Conservation (phyloP, 2,329 filamentous ascomycete genomes). For the Nemania serpens region DNA sequence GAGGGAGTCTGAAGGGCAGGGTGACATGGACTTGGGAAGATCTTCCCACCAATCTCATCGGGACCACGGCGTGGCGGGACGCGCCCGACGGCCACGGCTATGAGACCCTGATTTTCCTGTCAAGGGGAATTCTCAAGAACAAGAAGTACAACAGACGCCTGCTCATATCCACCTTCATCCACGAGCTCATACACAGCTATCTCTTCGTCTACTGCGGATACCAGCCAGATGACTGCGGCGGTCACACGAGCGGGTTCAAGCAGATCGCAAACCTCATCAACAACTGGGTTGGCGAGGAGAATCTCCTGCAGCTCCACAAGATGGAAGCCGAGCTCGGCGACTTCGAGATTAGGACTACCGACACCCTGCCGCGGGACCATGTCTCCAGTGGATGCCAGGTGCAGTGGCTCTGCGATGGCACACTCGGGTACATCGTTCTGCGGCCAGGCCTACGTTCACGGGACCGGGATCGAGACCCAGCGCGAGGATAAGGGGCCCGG, state of each 20-base stretch:
- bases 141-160: constrained; percentile 62
- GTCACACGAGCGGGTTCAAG: constrained; percentile 64
- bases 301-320: constrained; percentile 59
- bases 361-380: constrained; percentile 24
- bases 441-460: constrained; percentile 34
- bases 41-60: constrained; percentile 62
- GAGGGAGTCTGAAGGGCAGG: constrained; percentile 57
- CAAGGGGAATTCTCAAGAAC: constrained; percentile 61
- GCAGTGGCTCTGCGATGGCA: constrained; percentile 34
- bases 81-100: constrained; percentile 54
- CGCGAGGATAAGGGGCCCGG: constrained; percentile 32
- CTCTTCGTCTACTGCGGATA: constrained; percentile 67
- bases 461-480: constrained; percentile 33
- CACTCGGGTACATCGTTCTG: constrained; percentile 33
- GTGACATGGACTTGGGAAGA: constrained; percentile 68
- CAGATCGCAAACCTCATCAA: constrained; percentile 65
- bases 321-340: constrained; percentile 66
- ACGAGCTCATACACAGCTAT: constrained; percentile 71
- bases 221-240: constrained; percentile 58
- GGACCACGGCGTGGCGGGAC: constrained; percentile 63
- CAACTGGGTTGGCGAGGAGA: constrained; percentile 59
- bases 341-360: constrained; percentile 44
- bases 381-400: constrained; percentile 33
- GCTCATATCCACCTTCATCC: constrained; percentile 67
- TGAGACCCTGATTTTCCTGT: constrained; percentile 67